These are phyloP conservation scores for Globisporangium carolinianum DNA, from an alignment of 352 stramenopile genomes.

Conservation along the genomic window DNA sequence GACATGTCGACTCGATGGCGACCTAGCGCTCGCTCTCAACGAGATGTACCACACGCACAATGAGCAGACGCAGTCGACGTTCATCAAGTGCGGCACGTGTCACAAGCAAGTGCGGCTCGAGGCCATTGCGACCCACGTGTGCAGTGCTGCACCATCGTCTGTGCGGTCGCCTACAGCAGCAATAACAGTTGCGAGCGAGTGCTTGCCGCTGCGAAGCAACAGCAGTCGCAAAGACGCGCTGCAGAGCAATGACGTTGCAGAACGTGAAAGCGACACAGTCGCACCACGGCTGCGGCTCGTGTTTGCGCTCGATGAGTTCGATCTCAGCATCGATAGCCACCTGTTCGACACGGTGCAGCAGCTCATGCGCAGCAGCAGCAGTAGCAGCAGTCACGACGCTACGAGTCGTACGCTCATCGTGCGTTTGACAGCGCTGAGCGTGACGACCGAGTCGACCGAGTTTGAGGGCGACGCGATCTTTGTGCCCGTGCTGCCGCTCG, in stretches of 20 bases:
- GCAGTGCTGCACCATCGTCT: conserved; percentile 3
- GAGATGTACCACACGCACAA: conserved; percentile 45
- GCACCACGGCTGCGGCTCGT: conserved; percentile 24
- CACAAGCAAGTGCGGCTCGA: conserved; percentile 52
- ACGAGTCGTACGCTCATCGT: conserved; percentile 19
- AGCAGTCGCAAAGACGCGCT: neutral
- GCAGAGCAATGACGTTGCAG: neutral
- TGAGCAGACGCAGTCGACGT: conserved; percentile 43
- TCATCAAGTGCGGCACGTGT: conserved; percentile 54
- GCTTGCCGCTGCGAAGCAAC: neutral
- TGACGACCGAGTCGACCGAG: conserved; percentile 64
- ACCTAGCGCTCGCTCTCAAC: conserved; percentile 37
- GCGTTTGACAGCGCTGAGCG: conserved; percentile 23
- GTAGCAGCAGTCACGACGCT: neutral
- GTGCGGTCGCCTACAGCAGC: conserved; percentile 9
- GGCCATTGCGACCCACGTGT: conserved; percentile 48
- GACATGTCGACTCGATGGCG: conserved; percentile 34
- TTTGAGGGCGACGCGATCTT: conserved; percentile 57
- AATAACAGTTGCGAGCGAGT: neutral
- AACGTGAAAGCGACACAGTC: neutral
- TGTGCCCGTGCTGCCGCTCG: conserved; percentile 49
- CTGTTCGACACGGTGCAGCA: conserved; percentile 28
- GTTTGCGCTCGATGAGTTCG: conserved; percentile 43
- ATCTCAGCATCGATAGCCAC: conserved; percentile 37
- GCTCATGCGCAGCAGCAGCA: conserved; percentile 10